Percentiles rank a stretch among this genome's conserved stretches.
Evolutionary conservation across 805 yeast species (phyloP).

Genomic region (Teunomyces stri): DNA sequence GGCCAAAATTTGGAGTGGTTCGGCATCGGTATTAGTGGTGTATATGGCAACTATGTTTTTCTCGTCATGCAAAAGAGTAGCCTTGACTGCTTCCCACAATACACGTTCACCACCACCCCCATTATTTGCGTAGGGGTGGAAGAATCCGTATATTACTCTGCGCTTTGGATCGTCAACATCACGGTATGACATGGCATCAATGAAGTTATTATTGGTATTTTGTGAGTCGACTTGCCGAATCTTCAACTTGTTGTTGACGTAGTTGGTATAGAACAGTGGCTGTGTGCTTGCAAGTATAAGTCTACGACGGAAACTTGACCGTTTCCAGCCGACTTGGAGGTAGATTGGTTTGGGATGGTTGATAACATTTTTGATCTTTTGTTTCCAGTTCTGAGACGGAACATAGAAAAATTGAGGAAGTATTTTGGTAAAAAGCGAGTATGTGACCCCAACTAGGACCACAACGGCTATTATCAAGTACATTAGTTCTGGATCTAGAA

Average conservation of each 20-base stretch:
- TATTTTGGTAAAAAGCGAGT: constrained; percentile 20
- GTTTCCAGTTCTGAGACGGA: constrained; percentile 40
- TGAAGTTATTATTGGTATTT: constrained; percentile 20
- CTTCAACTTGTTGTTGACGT: constrained; percentile 34
- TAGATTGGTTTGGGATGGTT: constrained; percentile 34
- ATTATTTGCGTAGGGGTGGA: constrained; percentile 94
- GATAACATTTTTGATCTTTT: constrained; percentile 31
- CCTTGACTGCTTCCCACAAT: constrained; percentile 86
- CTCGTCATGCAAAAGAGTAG: constrained; percentile 53
- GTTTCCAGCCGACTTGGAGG: constrained; percentile 32
- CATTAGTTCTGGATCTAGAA: neutral
- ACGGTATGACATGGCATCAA: constrained; percentile 27
- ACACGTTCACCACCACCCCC: constrained; percentile 99
- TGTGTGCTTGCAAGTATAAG: constrained; percentile 32
- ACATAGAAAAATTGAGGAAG: constrained; percentile 36
- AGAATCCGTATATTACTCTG: constrained; percentile 67
- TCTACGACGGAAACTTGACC: constrained; percentile 40
- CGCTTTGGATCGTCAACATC: constrained; percentile 39
- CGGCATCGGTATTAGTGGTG: constrained; percentile 58
- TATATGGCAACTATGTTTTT: constrained; percentile 65
- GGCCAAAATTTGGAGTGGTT: constrained; percentile 47
- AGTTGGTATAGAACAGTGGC: constrained; percentile 41
- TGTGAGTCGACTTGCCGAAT: constrained; percentile 27
- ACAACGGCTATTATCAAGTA: constrained; percentile 4
- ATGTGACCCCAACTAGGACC: constrained; percentile 12